Conservation (phyloP, 371 early-diverging fungal species). For the Paraphysoderma sedebokerense region DNA sequence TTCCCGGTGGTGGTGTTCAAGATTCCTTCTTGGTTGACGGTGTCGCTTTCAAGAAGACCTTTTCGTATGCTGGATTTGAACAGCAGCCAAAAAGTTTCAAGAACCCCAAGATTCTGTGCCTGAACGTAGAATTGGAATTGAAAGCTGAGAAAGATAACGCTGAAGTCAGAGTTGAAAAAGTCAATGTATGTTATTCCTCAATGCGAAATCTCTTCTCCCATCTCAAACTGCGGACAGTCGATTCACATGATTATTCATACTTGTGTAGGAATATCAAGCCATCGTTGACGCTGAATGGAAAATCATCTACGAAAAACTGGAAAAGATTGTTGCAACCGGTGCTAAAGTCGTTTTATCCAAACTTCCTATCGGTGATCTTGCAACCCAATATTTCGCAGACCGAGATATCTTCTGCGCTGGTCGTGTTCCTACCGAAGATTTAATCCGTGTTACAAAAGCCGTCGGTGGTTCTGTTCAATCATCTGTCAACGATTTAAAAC, state of each 20-base stretch:
- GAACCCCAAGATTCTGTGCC: constrained; percentile 83
- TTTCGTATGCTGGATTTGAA: constrained; percentile 99
- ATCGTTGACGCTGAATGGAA: constrained; percentile 99
- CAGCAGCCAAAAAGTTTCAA: constrained; percentile 97
- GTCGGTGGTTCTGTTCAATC: constrained; percentile 92
- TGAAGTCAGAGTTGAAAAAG: constrained; percentile 95
- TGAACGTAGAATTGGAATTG: constrained; percentile 98
- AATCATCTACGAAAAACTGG: constrained; percentile 97
- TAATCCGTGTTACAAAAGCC: constrained; percentile 85
- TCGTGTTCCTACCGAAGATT: constrained; percentile 86
- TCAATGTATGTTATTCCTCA: constrained; percentile 28
- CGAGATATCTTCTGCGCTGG: constrained; percentile 99
- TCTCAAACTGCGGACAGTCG: background rate
- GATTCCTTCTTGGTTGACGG: constrained; percentile 94
- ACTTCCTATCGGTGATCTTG: constrained; percentile 98
- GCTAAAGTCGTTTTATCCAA: constrained; percentile 99
- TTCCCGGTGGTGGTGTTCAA: constrained; percentile 97
- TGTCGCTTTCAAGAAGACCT: constrained; percentile 99
- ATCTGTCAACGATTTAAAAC: constrained; percentile 66
- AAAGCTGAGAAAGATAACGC: constrained; percentile 99
- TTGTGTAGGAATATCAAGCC: constrained; percentile 82
- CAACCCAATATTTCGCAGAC: constrained; percentile 99
- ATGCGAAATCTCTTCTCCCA: background rate
- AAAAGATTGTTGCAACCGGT: constrained; percentile 91
- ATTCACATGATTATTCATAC: background rate